These are phyloP conservation scores for Phylloporus arenicola DNA, from an alignment of 768 basidiomycete species.

Conservation along the genomic window DNA sequence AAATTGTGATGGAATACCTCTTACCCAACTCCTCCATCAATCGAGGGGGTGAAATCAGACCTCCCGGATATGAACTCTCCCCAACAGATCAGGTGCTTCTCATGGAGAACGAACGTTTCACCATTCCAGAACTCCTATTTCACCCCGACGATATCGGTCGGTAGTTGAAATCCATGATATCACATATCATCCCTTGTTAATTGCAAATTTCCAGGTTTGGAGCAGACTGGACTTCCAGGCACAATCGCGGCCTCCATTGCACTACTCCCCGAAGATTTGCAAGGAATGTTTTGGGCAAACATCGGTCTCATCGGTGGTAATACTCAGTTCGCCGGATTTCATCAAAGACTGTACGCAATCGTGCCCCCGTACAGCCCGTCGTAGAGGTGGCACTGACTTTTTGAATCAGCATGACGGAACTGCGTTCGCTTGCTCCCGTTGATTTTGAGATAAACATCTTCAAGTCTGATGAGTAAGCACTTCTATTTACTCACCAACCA, in stretches of 20 bases:
- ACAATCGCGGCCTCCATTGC: constrained; percentile 74
- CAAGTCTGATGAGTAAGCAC: constrained; percentile 65
- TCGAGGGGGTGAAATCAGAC: constrained; percentile 52
- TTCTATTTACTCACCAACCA: constrained; percentile 6
- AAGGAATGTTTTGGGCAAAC: constrained; percentile 94
- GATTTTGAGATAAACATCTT: constrained; percentile 73
- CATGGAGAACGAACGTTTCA: constrained; percentile 90
- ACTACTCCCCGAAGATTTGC: constrained; percentile 70
- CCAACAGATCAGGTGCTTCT: constrained; percentile 65
- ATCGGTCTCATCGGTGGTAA: constrained; percentile 88
- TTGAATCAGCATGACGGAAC: constrained; percentile 56
- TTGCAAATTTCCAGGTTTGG: constrained; percentile 48
- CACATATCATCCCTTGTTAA: constrained; percentile 2
- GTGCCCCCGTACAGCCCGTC: constrained; percentile 10
- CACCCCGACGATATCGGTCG: constrained; percentile 84
- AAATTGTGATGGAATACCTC: constrained; percentile 82
- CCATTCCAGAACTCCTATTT: constrained; percentile 90
- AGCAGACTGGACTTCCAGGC: constrained; percentile 73
- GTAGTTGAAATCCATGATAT: constrained; percentile 21
- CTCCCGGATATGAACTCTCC: constrained; percentile 45
- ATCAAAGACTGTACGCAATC: constrained; percentile 62
- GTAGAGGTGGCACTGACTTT: constrained; percentile 10
- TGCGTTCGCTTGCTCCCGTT: constrained; percentile 76
- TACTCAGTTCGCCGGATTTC: constrained; percentile 69
- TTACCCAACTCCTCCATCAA: constrained; percentile 81